Evolutionary conservation across 441 rosid species (phyloP), one percentile per base, ranked within the genome.

Genomic region (Isatis lusitanica): DNA sequence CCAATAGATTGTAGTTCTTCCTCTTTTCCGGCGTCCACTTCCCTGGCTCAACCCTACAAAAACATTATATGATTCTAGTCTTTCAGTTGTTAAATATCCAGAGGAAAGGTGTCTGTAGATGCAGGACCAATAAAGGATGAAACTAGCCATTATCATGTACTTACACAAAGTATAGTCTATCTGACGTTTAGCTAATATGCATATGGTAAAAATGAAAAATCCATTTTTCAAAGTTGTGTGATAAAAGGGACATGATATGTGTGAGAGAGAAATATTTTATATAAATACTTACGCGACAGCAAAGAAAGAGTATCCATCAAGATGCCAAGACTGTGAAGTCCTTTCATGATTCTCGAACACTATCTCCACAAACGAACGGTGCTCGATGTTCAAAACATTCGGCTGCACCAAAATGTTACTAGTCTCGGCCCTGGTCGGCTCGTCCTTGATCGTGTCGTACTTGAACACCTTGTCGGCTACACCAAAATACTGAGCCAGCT

Each of bases 301-400:
- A 11, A 88, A 86, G 83, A 88, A 88, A n/a, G 93, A 74, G 65
- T 84, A 80, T 0, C 93, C 93, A 40, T 79, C 84, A 55, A 88
- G 58, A 73, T 84, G 81, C 74, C 78, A 88, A 0, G 91, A 81
- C 10, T 88, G 89, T 11, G 83, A 43, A 79, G 68, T 80, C 43
- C 71, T 80, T 69, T 83, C 90, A 1, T 28, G 81, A 56, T 88
- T 88, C 83, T 88, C 89, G 30, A 88, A 80, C 70, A 88, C 80
- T 11, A 88, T 68, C 76, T 88, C 93, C 3, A 87, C 61, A 5
- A 85, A 87, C 62, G 59, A 48, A 5, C 86, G 83, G 84, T 71
- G 79, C 10, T 87, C 84, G 43, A 73, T 11, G 76, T 84, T 85
- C 2, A 78, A 9, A 43, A 85, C 85, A 47, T 81, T 82, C 5